Base-by-base conservation (phyloP, 257 asterid species). In the Henckelia pumila region DNA sequence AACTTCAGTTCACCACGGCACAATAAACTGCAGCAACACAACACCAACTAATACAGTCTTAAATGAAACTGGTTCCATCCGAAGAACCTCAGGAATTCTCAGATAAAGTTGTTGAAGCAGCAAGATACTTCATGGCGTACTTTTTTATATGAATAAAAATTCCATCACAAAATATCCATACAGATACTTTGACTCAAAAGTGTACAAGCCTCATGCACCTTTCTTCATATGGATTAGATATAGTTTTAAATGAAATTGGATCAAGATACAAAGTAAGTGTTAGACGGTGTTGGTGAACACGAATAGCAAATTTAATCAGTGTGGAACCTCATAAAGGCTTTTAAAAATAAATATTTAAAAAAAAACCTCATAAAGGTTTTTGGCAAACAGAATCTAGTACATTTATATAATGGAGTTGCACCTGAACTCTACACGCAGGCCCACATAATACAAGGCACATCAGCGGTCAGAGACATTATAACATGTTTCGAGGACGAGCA, bases 11-110 rank as follows among this genome's bases (percentile, higher is more conserved):
- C 55, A 69, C 40, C 22, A 32, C 5, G 21, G 29, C 55, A 47
- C 55, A 47, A 29, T 49, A 10, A 24, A 65, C 65, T 25, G 56
- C 72, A 63, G 62, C 60, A 68, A 76, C 61, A 52, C 55, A 58
- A 52, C 37, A 56, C 20, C 9, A 6, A 44, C 33, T n/a, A 68
- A 63, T 49, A 70, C 61, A 40, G 53, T 17, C 70, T 44, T 5
- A 47, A 69, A 60, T 29, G 26, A 28, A 69, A 40, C 24, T 56
- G 26, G 8, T 72, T 60, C 22, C 64, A 26, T 17, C 21, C 33
- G 59, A 63, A 64, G 63, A 68, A 64, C 56, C 56, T 29, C 8
- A 33, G 24, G 29, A 40, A 10, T 58, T 37, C 65, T 59, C 28
- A 8, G 30, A 33, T 9, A 70, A 61, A 59, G 63, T 25, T 63